phyloP scores from a whole-genome alignment of 257 asterid species.

The Jacaranda mimosifolia region DNA sequence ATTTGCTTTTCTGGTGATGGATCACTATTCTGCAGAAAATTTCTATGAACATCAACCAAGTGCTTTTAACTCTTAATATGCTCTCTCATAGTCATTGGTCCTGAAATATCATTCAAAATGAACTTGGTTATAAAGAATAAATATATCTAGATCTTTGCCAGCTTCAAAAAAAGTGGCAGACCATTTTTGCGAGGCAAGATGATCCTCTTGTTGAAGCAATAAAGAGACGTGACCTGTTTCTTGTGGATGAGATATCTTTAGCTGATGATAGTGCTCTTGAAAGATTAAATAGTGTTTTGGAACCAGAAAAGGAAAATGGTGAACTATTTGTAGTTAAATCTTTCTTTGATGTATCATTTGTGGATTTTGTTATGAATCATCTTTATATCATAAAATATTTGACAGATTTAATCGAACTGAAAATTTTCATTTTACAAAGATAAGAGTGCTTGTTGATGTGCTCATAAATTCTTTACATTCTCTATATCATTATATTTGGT shows the following conservation, averaged over 20 bases:
- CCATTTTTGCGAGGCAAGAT: slow-evolving; percentile 93
- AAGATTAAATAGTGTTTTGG: slow-evolving; percentile 94
- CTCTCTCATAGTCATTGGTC: slow-evolving; percentile 62
- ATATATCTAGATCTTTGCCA: no score
- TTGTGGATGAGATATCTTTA: slow-evolving; percentile 93
- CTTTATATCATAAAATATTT: slow-evolving; percentile 12
- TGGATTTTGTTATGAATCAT: neutral
- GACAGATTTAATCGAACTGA: neutral
- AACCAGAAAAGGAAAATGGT: slow-evolving; percentile 96
- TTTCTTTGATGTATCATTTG: neutral
- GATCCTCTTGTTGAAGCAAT: slow-evolving; percentile 98
- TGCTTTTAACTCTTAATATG: slow-evolving; percentile 55
- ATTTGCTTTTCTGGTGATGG: no score
- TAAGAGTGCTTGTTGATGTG: slow-evolving; percentile 2
- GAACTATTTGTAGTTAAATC: no score
- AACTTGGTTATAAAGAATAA: slow-evolving; percentile 54
- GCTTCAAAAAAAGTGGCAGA: slow-evolving; percentile 80
- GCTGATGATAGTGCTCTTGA: slow-evolving; percentile 99
- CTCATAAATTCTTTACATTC: slow-evolving; percentile 1
- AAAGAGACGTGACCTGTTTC: slow-evolving; percentile 86
- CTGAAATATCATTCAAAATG: slow-evolving; percentile 61
- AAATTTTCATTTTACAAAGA: neutral
- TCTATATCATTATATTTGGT: slow-evolving; percentile 5
- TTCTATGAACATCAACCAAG: slow-evolving; percentile 78
- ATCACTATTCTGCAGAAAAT: slow-evolving; percentile 60